Percentiles rank a stretch among this genome's conserved stretches.
phyloP scores from a whole-genome alignment of 192 early-diverging fungal species.

The Mortierella alpina region DNA sequence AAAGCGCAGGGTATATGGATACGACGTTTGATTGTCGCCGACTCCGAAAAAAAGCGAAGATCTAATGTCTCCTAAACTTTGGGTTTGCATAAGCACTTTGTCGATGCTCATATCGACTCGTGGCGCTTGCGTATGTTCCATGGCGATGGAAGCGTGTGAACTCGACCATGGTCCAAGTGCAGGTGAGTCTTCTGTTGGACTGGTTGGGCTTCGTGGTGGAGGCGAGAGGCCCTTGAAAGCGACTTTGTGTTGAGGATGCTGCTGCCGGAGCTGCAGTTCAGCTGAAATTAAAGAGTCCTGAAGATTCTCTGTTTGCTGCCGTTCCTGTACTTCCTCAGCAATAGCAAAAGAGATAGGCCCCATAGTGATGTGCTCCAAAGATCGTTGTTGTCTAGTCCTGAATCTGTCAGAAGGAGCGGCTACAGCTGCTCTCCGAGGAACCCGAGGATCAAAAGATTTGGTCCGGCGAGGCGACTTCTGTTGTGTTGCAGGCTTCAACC shows the following conservation, averaged over 20 bases:
- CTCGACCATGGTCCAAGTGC: too few species aligned
- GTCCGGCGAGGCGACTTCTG: too few species aligned
- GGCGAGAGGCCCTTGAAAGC: conserved; percentile 48
- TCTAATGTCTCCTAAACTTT: too few species aligned
- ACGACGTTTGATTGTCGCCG: too few species aligned
- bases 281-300: not conserved
- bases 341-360: not conserved
- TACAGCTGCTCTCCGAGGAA: not conserved
- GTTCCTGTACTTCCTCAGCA: not conserved
- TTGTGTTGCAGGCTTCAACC: too few species aligned
- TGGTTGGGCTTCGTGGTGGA: conserved; percentile 27
- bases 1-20: too few species aligned
- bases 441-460: too few species aligned
- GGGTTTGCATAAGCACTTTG: too few species aligned
- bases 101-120: too few species aligned
- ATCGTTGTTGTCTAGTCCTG: not conserved
- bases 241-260: conserved; percentile 35
- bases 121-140: too few species aligned
- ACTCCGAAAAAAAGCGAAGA: too few species aligned
- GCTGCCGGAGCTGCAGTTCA: conserved; percentile 38
- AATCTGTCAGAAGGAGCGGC: not conserved
- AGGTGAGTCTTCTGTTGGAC: not conserved
- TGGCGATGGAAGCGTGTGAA: too few species aligned
- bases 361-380: not conserved
- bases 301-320: not conserved